These are phyloP conservation scores for Zelopaecilomyces penicillatus DNA, from an alignment of 2,329 filamentous ascomycete genomes.

Conservation along the genomic window DNA sequence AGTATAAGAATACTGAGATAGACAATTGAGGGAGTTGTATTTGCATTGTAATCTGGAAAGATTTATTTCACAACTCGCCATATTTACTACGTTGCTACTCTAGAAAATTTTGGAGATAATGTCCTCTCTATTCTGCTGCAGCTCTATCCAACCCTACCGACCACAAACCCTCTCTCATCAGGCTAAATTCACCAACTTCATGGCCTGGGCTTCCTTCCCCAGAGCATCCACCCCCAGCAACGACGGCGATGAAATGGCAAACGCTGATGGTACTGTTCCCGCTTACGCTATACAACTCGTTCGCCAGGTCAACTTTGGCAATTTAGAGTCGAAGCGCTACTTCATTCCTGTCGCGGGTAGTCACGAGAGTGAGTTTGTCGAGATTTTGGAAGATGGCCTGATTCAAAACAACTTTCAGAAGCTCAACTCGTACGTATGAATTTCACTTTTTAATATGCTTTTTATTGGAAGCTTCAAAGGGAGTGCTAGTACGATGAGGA, in stretches of 20 bases:
- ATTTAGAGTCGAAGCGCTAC: conserved; percentile 35
- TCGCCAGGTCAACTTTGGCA: conserved; percentile 35
- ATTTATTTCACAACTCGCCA: neutral
- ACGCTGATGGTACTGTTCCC: conserved; percentile 6
- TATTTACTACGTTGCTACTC: neutral
- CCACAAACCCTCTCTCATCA: conserved; percentile 17
- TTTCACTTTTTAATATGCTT: neutral
- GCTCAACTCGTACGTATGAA: conserved; percentile 30
- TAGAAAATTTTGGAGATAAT: conserved; percentile 7
- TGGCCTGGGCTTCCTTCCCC: conserved; percentile 24
- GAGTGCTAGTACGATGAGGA: no score
- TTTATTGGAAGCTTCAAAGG: neutral
- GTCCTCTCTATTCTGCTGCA: conserved; percentile 19
- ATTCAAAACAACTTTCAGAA: conserved; percentile 36
- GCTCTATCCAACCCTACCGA: conserved; percentile 14
- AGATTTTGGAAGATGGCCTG: conserved; percentile 28
- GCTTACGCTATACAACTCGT: conserved; percentile 32
- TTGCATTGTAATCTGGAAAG: neutral
- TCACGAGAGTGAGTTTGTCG: conserved; percentile 17
- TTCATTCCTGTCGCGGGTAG: conserved; percentile 20
- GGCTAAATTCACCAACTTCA: conserved; percentile 16
- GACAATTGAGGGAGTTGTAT: neutral
- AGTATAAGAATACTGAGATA: neutral
- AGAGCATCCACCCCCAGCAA: conserved; percentile 7
- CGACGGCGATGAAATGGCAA: neutral